Base-by-base conservation (phyloP, 768 basidiomycete genomes). In the Coprinopsis marcescibilis region DNA sequence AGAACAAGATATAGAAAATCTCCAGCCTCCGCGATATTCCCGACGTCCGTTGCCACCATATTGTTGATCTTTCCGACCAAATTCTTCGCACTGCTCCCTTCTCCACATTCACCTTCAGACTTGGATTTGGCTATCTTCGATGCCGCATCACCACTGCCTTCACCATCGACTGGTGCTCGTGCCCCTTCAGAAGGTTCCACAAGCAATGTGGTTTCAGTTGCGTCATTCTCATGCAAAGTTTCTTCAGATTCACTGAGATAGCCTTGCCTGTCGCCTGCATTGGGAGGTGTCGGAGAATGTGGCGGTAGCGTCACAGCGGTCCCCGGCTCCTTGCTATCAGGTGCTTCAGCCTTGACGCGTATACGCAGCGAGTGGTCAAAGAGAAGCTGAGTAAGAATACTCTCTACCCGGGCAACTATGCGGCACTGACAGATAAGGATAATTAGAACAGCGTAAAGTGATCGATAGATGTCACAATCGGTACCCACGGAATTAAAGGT, bases 61-160 rank as follows among this genome's bases (percentile, higher is more conserved):
- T 88, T 89, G 60, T 85, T 89, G 58, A 91, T 82, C 57, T 79
- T 84, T 21, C 89, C 88, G 25, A 83, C 73, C 8, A 88, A 62
- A 54, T 83, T 82, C 25, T 49, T 53, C 2, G 54, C 47, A 29
- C 47, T 52, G 43, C 51, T 40, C 12, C 50, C 46, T 38, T 44
- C 19, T 30, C 34, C 27, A 47, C n/a, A n/a, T n/a, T n/a, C n/a
- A n/a, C n/a, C n/a, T n/a, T n/a, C n/a, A n/a, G n/a, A n/a, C n/a
- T n/a, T 23, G 15, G n/a, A n/a, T n/a, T n/a, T n/a, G n/a, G n/a
- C n/a, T n/a, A n/a, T n/a, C n/a, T n/a, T n/a, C n/a, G n/a, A n/a
- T n/a, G n/a, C n/a, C n/a, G n/a, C n/a, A n/a, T n/a, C n/a, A n/a
- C n/a, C n/a, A n/a, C n/a, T n/a, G n/a, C n/a, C n/a, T n/a, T n/a